Percentiles rank a stretch among this genome's conserved stretches.
Conservation (phyloP, 306 rosid species). For the Prunus mongolica region DNA sequence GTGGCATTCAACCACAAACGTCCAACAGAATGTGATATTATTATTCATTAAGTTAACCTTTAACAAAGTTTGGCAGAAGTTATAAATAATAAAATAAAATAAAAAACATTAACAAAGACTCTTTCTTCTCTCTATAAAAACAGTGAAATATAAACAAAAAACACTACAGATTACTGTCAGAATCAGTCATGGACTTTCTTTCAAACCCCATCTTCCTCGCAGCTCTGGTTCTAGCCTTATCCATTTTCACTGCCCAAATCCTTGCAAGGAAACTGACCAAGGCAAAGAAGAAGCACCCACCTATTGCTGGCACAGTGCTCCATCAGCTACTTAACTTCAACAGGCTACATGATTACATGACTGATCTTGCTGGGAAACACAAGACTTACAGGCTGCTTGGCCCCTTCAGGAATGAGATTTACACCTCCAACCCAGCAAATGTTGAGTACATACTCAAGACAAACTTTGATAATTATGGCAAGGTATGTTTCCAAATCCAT, state of each 20-base stretch:
- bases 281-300: conserved; percentile 50
- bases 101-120: too few species aligned
- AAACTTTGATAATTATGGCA: conserved; percentile 73
- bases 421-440: conserved; percentile 65
- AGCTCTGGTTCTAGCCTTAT: conserved; percentile 26
- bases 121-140: too few species aligned
- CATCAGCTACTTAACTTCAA: conserved; percentile 68
- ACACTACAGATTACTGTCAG: neutral
- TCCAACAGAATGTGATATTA: too few species aligned
- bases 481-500: conserved; percentile 35
- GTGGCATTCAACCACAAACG: too few species aligned
- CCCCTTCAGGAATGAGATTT: conserved; percentile 58
- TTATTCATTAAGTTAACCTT: too few species aligned
- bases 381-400: conserved; percentile 66
- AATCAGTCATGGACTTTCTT: conserved; percentile 33
- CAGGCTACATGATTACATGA: conserved; percentile 71
- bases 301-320: conserved; percentile 65
- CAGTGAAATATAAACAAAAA: too few species aligned
- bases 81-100: too few species aligned
- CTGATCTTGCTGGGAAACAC: conserved; percentile 64
- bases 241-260: conserved; percentile 22
- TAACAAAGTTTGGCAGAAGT: too few species aligned
- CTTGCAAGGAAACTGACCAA: conserved; percentile 20
- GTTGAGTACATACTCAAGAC: conserved; percentile 86
- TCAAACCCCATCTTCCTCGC: conserved; percentile 30